Evolutionary conservation across 371 early-diverging fungal genomes (phyloP).

Genomic region (Apophysomyces trapeziformis): DNA sequence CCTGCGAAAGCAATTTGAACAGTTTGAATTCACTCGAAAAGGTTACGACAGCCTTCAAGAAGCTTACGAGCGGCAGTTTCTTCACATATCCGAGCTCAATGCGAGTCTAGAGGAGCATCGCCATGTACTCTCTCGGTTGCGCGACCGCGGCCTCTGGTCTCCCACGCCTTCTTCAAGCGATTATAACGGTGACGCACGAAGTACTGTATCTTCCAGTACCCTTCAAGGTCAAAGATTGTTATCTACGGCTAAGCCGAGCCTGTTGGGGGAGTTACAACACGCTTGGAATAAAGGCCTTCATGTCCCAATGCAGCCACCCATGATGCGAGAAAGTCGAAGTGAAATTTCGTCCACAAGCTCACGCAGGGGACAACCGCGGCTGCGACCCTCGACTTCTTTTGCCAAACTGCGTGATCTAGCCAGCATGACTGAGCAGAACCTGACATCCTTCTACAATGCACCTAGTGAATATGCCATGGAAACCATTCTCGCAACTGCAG

Average conservation of each 20-base stretch:
- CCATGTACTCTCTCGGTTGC: conserved; percentile 18
- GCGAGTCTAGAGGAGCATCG: conserved; percentile 47
- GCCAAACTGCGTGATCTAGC: conserved; percentile 20
- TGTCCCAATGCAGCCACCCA: background rate
- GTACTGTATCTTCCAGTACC: conserved; percentile 5
- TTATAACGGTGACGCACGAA: conserved; percentile 17
- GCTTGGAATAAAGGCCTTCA: conserved; percentile 22
- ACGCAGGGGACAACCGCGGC: conserved; percentile 9
- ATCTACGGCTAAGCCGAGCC: conserved; percentile 17
- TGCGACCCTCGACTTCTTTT: conserved; percentile 10
- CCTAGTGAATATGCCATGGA: conserved; percentile 38
- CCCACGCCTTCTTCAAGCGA: conserved; percentile 14
- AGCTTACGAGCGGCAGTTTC: conserved; percentile 29
- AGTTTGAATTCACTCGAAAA: conserved; percentile 28
- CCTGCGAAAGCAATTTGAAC: conserved; percentile 30
- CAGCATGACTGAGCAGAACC: conserved; percentile 31
- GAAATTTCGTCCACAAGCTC: background rate
- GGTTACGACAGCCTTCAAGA: conserved; percentile 30
- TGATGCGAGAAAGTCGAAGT: conserved; percentile 7
- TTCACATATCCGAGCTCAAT: conserved; percentile 33
- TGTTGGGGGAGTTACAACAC: conserved; percentile 25
- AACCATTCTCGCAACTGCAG: conserved; percentile 27
- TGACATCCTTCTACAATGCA: conserved; percentile 37
- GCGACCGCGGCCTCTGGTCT: conserved; percentile 23
- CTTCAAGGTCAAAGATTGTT: conserved; percentile 7